Evolutionary conservation across 208 protist genomes (phyloP), one percentile per base, ranked within the genome.

Genomic region (Leishmania major): DNA sequence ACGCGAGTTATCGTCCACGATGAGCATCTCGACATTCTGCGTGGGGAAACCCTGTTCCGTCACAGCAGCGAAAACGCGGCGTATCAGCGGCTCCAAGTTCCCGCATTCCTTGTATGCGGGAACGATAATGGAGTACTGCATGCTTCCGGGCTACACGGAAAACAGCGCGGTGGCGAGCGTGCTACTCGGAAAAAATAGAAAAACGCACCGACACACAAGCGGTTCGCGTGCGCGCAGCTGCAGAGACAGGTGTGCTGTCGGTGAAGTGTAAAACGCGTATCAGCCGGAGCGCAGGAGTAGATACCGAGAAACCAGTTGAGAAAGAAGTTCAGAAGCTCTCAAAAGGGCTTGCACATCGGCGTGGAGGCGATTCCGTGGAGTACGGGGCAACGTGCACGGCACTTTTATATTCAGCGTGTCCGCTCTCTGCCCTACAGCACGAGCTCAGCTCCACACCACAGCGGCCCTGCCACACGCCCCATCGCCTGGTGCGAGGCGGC

Each of bases 1-100:
- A 47, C 88, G 79, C 0, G 93, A 97, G 88, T 98, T 98, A 80
- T 98, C 95, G 70, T 98, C 95, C 25, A 98, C 91, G 77, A 98
- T 94, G 37, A 97, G 69, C 66, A 98, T 91, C 88, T 97, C 94
- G 3, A 91, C 84, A 6, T 90, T 75, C 11, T 79, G 60, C 45
- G 82, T 85, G 7, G 77, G 67, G 76, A 94, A 88, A 0, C 88
- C 88, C 22, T 87, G 77, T 47, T 88, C 84, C 67, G 62, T 37
- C 43, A 98, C 37, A 0, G 95, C 92, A 47, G 89, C 88, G 80
- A 96, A 97, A 22, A 97, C 89, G 37, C 89, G 91, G n/a, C 80
- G 86, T 28, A 88, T 93, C 67, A 98, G 92, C 15, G 92, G 84
- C 62, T 93, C 87, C 11, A 98, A 55, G 79, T 98, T 98, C 31